phyloP scores from a whole-genome alignment of 163 green algal species.

The Scenedesmus sp. region DNA sequence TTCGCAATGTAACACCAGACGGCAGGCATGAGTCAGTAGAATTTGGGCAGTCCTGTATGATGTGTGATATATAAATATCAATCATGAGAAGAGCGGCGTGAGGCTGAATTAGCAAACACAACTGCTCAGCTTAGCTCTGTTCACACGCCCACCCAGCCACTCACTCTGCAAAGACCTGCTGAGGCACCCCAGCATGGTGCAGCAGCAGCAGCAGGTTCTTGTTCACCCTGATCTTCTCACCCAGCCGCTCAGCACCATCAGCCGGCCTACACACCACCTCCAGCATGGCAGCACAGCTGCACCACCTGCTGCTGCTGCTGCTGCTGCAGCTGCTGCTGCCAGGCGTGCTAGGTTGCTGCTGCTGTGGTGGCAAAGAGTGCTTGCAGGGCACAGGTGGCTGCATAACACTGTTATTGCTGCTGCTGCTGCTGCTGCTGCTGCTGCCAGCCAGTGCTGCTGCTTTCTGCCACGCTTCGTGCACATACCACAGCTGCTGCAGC shows the following conservation, averaged over 20 bases:
- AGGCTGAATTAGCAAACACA: too few relatives aligned
- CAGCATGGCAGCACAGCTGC: background rate
- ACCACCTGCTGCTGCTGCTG: background rate
- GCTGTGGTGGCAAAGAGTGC: background rate
- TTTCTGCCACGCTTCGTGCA: slow-evolving; percentile 19
- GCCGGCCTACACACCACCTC: background rate
- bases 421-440: slow-evolving; percentile 24
- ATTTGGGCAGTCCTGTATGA: too few relatives aligned
- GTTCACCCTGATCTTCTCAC: slow-evolving; percentile 34
- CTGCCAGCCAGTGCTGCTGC: background rate
- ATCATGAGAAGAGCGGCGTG: too few relatives aligned
- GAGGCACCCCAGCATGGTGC: slow-evolving; percentile 30
- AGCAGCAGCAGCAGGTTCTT: slow-evolving; percentile 43
- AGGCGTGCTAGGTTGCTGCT: background rate
- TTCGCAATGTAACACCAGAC: too few relatives aligned
- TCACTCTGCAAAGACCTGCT: slow-evolving; percentile 32
- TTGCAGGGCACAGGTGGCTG: background rate
- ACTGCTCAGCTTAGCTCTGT: too few relatives aligned
- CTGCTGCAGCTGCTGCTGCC: background rate
- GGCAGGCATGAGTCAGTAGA: too few relatives aligned
- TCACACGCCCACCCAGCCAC: too few relatives aligned
- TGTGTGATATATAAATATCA: too few relatives aligned
- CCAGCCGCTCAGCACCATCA: background rate
- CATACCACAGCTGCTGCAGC: slow-evolving; percentile 42
- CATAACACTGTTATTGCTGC: background rate